Evolutionary conservation across 352 stramenopile genomes (phyloP), one percentile per base, ranked within the genome.

Genomic region (Globisporangium cederbergense): DNA sequence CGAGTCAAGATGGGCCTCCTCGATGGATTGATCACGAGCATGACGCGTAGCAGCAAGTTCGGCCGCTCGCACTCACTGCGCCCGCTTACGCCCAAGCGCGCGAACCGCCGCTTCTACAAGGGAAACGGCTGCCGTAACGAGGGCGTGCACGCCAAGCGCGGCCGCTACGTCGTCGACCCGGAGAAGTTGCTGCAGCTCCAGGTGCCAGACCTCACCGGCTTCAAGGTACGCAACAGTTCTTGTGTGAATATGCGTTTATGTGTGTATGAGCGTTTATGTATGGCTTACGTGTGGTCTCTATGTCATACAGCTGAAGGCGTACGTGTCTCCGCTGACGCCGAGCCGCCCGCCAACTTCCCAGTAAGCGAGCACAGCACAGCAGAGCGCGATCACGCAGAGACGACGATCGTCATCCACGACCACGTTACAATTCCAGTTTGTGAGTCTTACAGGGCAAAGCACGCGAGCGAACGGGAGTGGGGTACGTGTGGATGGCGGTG

Each of bases 91-190:
- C 97, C 89, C 62, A 98, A 98, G 81, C 88, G 90, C 50, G 94
- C 89, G 34, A 93, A 96, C 68, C 96, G 96, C 75, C 92, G 94
- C 64, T 98, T 97, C 78, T 98, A 98, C 84, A 98, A 98, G 75
- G 94, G 94, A 36, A 98, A 98, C 58, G 91, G 91, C 71, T 93
- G 81, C 69, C 95, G 91, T 32, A 98, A 96, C 68, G 91, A 98
- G 68, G 94, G 94, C 52, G 75, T 94, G 36, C 95, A 93, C 69
- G 89, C 68, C 71, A 98, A 98, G 72, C 82, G 84, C 68, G 93
- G 89, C 66, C 91, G 86, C 79, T 98, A 98, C 77, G 75, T 98
- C 64, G 79, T 97, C 16, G 90, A 98, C 78, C 70, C 80, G 56
- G 80, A 92, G 67, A 97, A 97, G 73, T 81, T 96, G 65, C 77